Evolutionary conservation across 1,139 yeast species (phyloP).

Genomic region (Hansenula sp.): DNA sequence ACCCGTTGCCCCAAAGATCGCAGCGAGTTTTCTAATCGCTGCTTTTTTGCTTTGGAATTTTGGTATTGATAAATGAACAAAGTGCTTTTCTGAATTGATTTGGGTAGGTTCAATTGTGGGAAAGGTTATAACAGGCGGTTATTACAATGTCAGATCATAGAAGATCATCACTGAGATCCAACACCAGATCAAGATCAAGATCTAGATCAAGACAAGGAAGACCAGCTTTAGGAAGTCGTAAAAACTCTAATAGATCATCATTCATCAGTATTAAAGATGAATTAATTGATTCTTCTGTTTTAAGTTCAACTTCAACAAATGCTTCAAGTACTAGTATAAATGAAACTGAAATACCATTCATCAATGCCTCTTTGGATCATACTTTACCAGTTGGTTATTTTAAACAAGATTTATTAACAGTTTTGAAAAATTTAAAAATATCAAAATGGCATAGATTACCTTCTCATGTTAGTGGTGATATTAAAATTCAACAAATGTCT

Average conservation of each 20-base stretch:
- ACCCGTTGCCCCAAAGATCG: too few species aligned
- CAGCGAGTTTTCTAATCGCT: too few species aligned
- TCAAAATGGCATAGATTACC: conserved; percentile 68
- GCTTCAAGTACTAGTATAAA: conserved; percentile 24
- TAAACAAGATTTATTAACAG: conserved; percentile 71
- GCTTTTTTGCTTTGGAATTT: too few species aligned
- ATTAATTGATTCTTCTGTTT: conserved; percentile 1
- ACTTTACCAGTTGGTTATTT: conserved; percentile 78
- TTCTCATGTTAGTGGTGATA: conserved; percentile 25
- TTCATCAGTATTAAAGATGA: neutral
- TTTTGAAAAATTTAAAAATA: conserved; percentile 59
- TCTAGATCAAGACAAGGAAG: conserved; percentile 2
- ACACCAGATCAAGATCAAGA: conserved; percentile 2
- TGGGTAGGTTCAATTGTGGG: too few species aligned
- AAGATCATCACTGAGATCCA: neutral
- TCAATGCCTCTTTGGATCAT: conserved; percentile 48
- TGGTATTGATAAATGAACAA: too few species aligned
- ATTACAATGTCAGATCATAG: neutral
- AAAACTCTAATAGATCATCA: neutral
- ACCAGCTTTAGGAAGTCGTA: conserved; percentile 1
- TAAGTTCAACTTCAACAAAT: conserved; percentile 24
- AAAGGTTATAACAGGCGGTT: too few species aligned
- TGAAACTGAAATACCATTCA: conserved; percentile 28
- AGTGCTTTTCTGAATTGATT: too few species aligned
- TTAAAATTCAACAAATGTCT: conserved; percentile 61